Base-by-base conservation (phyloP, 495 filamentous ascomycete genomes). In the Sporormia fimetaria region DNA sequence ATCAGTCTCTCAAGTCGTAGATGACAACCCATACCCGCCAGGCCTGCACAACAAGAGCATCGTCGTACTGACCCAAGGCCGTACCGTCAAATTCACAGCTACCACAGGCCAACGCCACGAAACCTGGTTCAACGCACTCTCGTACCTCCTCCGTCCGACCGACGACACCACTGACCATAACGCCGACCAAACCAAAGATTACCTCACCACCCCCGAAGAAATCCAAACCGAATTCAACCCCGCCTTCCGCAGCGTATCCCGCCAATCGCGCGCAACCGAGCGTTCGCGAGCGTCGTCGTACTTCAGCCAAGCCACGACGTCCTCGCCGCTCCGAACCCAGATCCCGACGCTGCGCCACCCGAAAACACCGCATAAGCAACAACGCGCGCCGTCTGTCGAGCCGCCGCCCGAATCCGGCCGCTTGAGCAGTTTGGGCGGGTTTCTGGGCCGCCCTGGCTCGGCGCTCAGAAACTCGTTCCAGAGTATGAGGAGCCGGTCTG, bases 101-200 rank as follows among this genome's bases (percentile, higher is more conserved):
- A 78, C 83, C 21, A 98, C 90, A 6, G 80, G 84, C 12, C 86
- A 94, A 54, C 71, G 90, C 37, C 90, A 98, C 49, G 90, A 96
- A 60, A 96, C 87, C 3, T 98, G 90, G 90, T 96, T 90, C 71
- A 95, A 95, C 57, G 87, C 90, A 4, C 70, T 98, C 25, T 92
- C 86, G 2, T 98, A 98, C 56, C 74, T 98, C 9, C 71, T 96
- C 21, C 63, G 93, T 15, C 76, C 86, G 27, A 83, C 81, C 10
- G 67, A 68, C 28, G 68, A 70, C 17, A 78, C 80, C 31, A 60
- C 67, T 1, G 73, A 76, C 29, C 72, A 74, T 39, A 55, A 57
- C 22, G 38, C 50, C 71, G 74, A 43, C 53, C 52, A 21, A 33
- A 47, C 21, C n/a, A n/a, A n/a, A n/a, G n/a, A n/a, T n/a, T n/a